phyloP scores from a whole-genome alignment of 2,329 filamentous ascomycete genomes.

The Fusarium paranaense region DNA sequence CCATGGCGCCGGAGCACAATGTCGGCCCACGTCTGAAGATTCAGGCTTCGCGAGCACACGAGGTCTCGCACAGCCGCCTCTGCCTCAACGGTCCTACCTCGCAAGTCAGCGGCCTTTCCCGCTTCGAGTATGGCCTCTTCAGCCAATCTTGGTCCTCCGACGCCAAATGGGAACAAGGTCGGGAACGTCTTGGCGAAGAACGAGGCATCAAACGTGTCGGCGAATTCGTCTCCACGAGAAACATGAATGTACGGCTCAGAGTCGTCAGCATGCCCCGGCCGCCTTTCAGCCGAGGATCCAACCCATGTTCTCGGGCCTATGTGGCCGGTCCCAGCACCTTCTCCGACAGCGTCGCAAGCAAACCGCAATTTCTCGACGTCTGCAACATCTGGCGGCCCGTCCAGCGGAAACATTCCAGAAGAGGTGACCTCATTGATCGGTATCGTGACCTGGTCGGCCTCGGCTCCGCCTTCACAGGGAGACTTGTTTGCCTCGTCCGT shows the following conservation, averaged over 20 bases:
- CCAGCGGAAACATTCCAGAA: not conserved
- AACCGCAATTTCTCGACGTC: not conserved
- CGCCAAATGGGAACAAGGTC: slow-evolving; percentile 18
- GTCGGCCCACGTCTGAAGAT: not conserved
- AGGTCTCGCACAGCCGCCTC: not conserved
- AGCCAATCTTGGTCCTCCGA: slow-evolving; percentile 7
- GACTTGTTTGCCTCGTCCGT: too few species aligned
- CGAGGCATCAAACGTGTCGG: slow-evolving; percentile 13
- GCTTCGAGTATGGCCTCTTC: not conserved
- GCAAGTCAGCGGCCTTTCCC: not conserved
- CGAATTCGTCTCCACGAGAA: slow-evolving; percentile 17
- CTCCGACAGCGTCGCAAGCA: not conserved
- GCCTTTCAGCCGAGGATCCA: not conserved
- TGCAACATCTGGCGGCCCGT: not conserved
- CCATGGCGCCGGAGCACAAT: not conserved
- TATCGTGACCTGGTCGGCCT: not conserved
- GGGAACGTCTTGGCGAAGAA: slow-evolving; percentile 32
- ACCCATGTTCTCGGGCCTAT: not conserved
- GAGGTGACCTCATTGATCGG: not conserved
- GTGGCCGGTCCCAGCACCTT: not conserved
- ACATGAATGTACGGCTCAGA: slow-evolving; percentile 7
- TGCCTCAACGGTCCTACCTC: too few species aligned
- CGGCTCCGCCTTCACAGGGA: not conserved
- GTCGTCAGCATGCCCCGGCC: not conserved
- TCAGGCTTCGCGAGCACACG: not conserved